These are phyloP conservation scores for Beauveria sp. DNA, from an alignment of 2,329 filamentous ascomycete species.

Conservation along the genomic window DNA sequence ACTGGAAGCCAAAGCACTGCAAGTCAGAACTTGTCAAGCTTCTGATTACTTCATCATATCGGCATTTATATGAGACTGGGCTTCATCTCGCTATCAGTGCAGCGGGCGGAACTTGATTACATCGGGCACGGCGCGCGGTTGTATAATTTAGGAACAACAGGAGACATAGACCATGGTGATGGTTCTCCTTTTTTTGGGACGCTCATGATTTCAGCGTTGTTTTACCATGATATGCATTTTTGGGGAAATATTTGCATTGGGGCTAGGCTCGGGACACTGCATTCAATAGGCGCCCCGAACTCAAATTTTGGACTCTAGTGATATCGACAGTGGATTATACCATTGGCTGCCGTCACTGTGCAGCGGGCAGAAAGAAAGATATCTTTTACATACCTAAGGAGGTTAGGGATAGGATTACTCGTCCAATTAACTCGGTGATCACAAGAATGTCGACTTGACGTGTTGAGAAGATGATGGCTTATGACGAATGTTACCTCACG, in stretches of 20 bases:
- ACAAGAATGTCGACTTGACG: not conserved
- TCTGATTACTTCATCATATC: conserved; percentile 23
- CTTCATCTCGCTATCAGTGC: not conserved
- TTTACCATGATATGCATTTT: conserved; percentile 5
- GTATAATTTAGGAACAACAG: conserved; percentile 1
- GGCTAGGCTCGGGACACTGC: not conserved
- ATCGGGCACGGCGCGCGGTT: not conserved
- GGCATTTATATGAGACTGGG: not conserved
- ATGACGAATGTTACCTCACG: not conserved
- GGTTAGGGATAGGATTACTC: not conserved
- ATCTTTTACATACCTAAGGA: not conserved
- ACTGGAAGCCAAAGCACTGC: not conserved
- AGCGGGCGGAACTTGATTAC: not conserved
- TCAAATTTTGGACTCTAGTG: not conserved
- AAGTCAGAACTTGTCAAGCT: not conserved
- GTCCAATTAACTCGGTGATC: not conserved
- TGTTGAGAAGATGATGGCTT: not conserved
- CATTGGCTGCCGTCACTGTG: not conserved
- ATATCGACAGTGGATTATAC: conserved; percentile 3
- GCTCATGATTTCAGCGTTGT: conserved; percentile 8
- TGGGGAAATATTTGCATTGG: not conserved
- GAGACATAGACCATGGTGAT: not conserved
- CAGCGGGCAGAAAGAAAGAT: not conserved
- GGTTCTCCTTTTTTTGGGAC: not conserved
- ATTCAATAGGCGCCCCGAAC: not conserved